Conservation (phyloP, 75 land plant species). For the Pinus albicaulis region DNA sequence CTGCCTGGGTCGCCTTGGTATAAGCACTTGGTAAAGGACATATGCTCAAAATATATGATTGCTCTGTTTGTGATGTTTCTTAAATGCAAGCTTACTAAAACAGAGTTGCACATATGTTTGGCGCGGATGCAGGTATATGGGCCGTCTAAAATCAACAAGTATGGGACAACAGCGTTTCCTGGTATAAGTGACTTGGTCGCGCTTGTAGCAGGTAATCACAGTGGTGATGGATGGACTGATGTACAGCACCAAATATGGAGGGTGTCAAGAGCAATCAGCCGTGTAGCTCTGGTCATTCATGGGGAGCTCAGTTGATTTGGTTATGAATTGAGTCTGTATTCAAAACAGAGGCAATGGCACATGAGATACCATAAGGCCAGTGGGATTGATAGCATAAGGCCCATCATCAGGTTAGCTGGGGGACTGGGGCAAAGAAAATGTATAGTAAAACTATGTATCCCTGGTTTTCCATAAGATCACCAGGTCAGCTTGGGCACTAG, state of each 20-base stretch:
- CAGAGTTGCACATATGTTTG: neutral
- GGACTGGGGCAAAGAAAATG: too few relatives aligned
- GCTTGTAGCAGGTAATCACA: slow-evolving; percentile 11
- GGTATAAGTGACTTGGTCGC: slow-evolving; percentile 51
- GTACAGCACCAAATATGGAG: slow-evolving; percentile 86
- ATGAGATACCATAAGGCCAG: too few relatives aligned
- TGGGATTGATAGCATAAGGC: too few relatives aligned
- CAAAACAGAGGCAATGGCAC: too few relatives aligned
- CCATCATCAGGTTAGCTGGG: too few relatives aligned
- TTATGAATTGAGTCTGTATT: too few relatives aligned
- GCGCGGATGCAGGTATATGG: slow-evolving; percentile 57
- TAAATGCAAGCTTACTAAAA: neutral
- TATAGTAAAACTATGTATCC: too few relatives aligned
- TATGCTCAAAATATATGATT: too few relatives aligned
- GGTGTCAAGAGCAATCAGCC: slow-evolving; percentile 55
- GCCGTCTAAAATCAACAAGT: slow-evolving; percentile 48
- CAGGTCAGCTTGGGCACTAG: too few relatives aligned
- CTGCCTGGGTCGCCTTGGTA: slow-evolving; percentile 59
- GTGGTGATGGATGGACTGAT: slow-evolving; percentile 33
- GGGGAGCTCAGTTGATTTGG: slow-evolving; percentile 54
- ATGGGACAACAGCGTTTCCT: slow-evolving; percentile 66
- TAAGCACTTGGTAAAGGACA: too few relatives aligned
- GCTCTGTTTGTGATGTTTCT: too few relatives aligned
- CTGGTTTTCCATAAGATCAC: too few relatives aligned
- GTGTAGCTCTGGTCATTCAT: slow-evolving; percentile 59